Conservation (phyloP, 116 monocot genomes). For the Trichopus zeylanicus region DNA sequence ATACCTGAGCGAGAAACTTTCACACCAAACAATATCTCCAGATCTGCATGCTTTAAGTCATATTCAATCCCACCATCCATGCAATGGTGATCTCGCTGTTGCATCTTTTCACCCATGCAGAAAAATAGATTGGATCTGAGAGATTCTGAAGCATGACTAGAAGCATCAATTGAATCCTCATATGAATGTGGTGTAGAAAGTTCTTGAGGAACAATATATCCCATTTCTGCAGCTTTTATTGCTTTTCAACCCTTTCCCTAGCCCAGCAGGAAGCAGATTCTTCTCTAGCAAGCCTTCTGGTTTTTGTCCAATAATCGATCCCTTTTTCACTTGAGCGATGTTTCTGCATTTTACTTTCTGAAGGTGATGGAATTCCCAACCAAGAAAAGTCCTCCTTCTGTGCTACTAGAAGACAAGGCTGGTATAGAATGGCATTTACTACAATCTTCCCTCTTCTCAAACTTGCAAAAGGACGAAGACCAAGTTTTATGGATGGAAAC, state of each 20-base stretch:
- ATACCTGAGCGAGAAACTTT: slow-evolving; percentile 27
- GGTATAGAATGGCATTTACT: slow-evolving; percentile 69
- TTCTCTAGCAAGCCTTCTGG: slow-evolving; percentile 74
- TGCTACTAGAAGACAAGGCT: slow-evolving; percentile 61
- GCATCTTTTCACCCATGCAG: slow-evolving; percentile 56
- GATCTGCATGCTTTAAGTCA: slow-evolving; percentile 74
- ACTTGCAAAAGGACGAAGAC: slow-evolving; percentile 78
- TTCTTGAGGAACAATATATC: slow-evolving; percentile 61
- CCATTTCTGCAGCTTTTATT: slow-evolving; percentile 57
- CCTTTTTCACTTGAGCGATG: slow-evolving; percentile 75
- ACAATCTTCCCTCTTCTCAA: slow-evolving; percentile 86
- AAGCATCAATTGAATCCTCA: slow-evolving; percentile 19
- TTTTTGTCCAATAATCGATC: slow-evolving; percentile 82
- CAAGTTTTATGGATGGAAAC: slow-evolving; percentile 57
- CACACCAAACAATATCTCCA: slow-evolving; percentile 78
- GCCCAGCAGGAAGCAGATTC: slow-evolving; percentile 28
- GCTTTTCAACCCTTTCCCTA: slow-evolving; percentile 55
- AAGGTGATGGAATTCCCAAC: slow-evolving; percentile 74
- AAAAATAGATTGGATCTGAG: slow-evolving; percentile 29
- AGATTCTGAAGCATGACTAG: slow-evolving; percentile 15
- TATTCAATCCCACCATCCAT: slow-evolving; percentile 44
- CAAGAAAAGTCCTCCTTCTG: slow-evolving; percentile 95
- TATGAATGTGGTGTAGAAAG: slow-evolving; percentile 7
- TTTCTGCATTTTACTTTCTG: slow-evolving; percentile 34
- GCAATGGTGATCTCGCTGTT: slow-evolving; percentile 61